Evolutionary conservation across 768 basidiomycete species (phyloP).

Genomic region (Rhodotorula diobovata): DNA sequence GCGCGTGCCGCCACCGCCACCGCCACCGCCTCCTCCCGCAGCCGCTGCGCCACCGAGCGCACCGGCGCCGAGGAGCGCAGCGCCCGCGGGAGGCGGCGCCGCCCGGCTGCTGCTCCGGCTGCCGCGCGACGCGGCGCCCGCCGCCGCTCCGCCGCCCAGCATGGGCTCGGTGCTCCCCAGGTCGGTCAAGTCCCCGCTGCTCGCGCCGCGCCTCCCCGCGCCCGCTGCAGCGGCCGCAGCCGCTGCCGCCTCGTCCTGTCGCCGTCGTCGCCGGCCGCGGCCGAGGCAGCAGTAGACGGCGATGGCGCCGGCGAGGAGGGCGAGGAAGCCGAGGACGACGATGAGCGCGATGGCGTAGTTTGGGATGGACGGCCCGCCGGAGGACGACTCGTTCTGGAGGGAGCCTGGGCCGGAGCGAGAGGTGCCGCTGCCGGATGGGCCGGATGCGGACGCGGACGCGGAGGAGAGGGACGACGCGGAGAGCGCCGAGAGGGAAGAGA

Average conservation of each 20-base stretch:
- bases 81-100: neutral
- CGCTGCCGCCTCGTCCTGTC: slow-evolving; percentile 26
- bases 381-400: slow-evolving; percentile 10
- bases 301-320: slow-evolving; percentile 64
- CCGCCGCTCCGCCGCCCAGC: slow-evolving; percentile 58
- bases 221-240: slow-evolving; percentile 45
- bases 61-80: neutral
- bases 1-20: neutral
- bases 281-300: slow-evolving; percentile 70
- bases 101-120: neutral
- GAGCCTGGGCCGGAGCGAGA: neutral
- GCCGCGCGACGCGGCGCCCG: neutral
- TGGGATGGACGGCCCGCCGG: slow-evolving; percentile 11
- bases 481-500: slow-evolving; percentile 5
- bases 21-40: neutral
- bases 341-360: slow-evolving; percentile 73
- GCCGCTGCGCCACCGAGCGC: slow-evolving; percentile 7
- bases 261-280: slow-evolving; percentile 55
- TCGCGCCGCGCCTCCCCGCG: slow-evolving; percentile 22
- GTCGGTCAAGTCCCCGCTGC: slow-evolving; percentile 46
- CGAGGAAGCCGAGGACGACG: slow-evolving; percentile 76
- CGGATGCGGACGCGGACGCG: neutral
- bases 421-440: neutral
- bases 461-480: slow-evolving; percentile 5
- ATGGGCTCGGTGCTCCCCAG: slow-evolving; percentile 69